Conservation (phyloP, 208 protist genomes). For the Trypanosoma melophagium region DNA sequence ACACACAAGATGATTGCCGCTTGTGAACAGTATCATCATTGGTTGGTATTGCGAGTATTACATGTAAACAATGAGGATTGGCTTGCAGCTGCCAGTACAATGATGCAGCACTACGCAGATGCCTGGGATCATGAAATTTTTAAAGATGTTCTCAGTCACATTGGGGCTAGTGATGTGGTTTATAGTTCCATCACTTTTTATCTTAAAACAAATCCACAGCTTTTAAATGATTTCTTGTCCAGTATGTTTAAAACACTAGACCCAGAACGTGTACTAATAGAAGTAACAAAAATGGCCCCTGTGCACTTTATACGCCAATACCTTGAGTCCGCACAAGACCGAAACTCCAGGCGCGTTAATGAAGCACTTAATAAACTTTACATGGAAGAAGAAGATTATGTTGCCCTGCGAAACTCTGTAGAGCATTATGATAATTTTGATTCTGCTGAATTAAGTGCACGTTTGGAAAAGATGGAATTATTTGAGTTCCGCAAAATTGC, state of each 20-base stretch:
- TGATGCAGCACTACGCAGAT: conserved; percentile 97
- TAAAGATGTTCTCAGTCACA: conserved; percentile 96
- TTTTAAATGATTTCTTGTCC: conserved; percentile 96
- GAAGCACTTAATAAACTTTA: conserved; percentile 98
- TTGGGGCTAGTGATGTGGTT: conserved; percentile 96
- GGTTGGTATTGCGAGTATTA: conserved; percentile 95
- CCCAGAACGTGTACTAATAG: conserved; percentile 94
- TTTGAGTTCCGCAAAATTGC: conserved; percentile 99
- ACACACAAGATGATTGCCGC: conserved; percentile 96
- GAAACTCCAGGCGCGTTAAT: conserved; percentile 95
- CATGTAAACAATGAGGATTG: conserved; percentile 98
- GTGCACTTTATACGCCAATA: conserved; percentile 97
- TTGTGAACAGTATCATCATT: conserved; percentile 96
- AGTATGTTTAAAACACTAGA: conserved; percentile 95
- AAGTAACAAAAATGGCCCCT: conserved; percentile 82
- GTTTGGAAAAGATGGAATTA: conserved; percentile 97
- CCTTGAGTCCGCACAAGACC: conserved; percentile 93
- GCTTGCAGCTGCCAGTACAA: conserved; percentile 96
- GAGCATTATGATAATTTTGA: conserved; percentile 98
- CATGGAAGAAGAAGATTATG: conserved; percentile 99
- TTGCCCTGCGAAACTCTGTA: conserved; percentile 94
- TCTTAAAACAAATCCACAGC: conserved; percentile 88
- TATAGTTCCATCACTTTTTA: conserved; percentile 99
- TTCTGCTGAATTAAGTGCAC: conserved; percentile 93
- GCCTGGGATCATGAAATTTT: conserved; percentile 98